Evolutionary conservation across 2,329 filamentous ascomycete species (phyloP), one percentile per base, ranked within the genome.

Genomic region (Hypoxylon sp.): DNA sequence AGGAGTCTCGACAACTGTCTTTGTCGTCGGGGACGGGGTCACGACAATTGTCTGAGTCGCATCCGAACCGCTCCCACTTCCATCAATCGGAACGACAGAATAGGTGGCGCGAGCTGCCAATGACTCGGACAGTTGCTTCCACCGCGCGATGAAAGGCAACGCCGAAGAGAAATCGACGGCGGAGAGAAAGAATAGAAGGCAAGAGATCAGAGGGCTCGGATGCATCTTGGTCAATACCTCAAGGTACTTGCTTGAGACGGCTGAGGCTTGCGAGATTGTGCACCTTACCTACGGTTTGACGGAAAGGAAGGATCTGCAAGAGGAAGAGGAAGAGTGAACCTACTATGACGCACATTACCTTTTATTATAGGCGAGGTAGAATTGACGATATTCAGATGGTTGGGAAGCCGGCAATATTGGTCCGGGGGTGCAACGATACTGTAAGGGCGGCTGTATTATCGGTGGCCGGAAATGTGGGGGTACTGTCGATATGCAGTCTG

Each of bases 341-440:
- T 60, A 56, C 60, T 33, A 54, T 44, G 52, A 42, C 51, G 40
- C 26, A 24, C 38, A 48, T 53, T 46, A 52, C 42, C 57, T 65
- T 67, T 67, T 69, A 69, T 64, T 64, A 46, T 42, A 16, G 32
- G 82, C 69, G 90, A 87, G 74, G 88, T 54, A 28, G 28, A 28
- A 49, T 48, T 58, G 33, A 61, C n/a, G 52, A 67, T 66, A 70
- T 67, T 70, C 40, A 33, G 68, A 70, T 57, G 68, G 68, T 64
- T 70, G 68, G 68, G 65, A 52, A 56, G 16, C 26, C n/a, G 6
- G 46, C 30, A 44, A 50, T 58, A 42, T 24, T 57, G 6, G 11
- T 64, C 51, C 42, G 50, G 22, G 52, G 32, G 22, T 28, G 33
- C n/a, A n/a, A n/a, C n/a, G n/a, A n/a, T n/a, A n/a, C n/a, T n/a